Evolutionary conservation across 805 yeast species (phyloP), one percentile per base, ranked within the genome.

Genomic region (Yamadazyma tumulicola): DNA sequence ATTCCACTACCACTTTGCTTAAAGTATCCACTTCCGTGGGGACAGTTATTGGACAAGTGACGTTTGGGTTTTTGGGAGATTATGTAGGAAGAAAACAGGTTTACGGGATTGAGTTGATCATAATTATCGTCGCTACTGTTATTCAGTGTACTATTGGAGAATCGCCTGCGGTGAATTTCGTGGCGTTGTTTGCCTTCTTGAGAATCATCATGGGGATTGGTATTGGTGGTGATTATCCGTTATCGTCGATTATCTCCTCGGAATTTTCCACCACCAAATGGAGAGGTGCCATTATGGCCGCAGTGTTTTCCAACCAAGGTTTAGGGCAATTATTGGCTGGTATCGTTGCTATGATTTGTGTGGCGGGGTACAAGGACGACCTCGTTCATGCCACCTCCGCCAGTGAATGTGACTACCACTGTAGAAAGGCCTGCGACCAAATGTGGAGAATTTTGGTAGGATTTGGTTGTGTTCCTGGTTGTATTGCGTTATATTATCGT

Each of bases 281-380:
- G 95, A 85, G 96, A 79, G 96, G 96, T 75, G 95, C 96, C 46
- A 86, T 86, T 51, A 87, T 87, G 95, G 88, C 85, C 56, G 95
- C 96, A 19, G 96, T 87, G 38, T 89, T 89, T 63, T 91, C 96
- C 38, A 88, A 88, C 72, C 97, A 89, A 69, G 97, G 96, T 64
- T 78, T 93, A 80, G 97, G 97, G 62, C 96, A 89, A 70, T 75
- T 88, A 42, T 55, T 79, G 13, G 95, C 87, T 41, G 95, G 91
- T 77, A 70, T 87, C 46, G 85, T 87, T 50, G 85, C 95, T 38
- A 65, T 87, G 42, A 55, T 85, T 39, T 72, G 78, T 55, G 83
- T 85, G 47, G 84, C 81, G 38, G 95, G 79, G 51, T 88, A 82
- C 74, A 85, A 83, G 60, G 59, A 67, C 46, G 70, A 70, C 25